Base-by-base conservation (phyloP, 2,329 filamentous ascomycete species). In the Fonsecaea erecta region DNA sequence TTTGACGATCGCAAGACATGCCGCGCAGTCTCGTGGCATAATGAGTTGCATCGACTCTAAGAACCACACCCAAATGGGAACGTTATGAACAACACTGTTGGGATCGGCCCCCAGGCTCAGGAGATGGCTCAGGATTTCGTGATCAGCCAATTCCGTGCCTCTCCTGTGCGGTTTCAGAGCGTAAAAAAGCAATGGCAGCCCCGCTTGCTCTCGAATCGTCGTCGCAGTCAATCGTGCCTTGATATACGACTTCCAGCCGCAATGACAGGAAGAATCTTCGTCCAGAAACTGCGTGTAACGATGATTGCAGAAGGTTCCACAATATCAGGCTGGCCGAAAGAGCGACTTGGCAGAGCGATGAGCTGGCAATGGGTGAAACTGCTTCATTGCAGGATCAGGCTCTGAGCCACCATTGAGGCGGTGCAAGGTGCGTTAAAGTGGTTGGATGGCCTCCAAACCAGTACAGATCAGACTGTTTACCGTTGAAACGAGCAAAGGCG, bases 241-340 rank as follows among this genome's bases (percentile, higher is more conserved):
- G 52, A 53, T 28, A 32, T 53, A 53, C 52, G 52, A 18, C 26
- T n/a, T 53, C 52, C 52, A 53, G 8, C 52, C 52, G 12, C 32
- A 12, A 21, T 48, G 18, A 24, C 18, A 4, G 21, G 14, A 21
- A 48, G 21, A 12, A 11, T 16, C 18, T 9, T 48, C 43, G 9
- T 48, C 9, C 5, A 21, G 5, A 24, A 9, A 24, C 43, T 24
- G 21, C 12, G 43, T 2, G 18, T 11, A 48, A 48, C 16, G 2
- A 24, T 16, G 21, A 48, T 14, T 30, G 28, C 3, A 21, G 18
- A 24, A 46, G 40, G 2, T 48, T 48, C 11, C 8, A 48, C 21
- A 14, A 24, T 12, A 48, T 24, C 43, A 48, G 43, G 43, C 43
- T 48, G 43, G 18, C 18, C 18, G 43, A 48, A 26, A 48, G 43